Evolutionary conservation across 1,139 yeast species (phyloP), one percentile per base, ranked within the genome.

Genomic region (Wickerhamomyces sp.): DNA sequence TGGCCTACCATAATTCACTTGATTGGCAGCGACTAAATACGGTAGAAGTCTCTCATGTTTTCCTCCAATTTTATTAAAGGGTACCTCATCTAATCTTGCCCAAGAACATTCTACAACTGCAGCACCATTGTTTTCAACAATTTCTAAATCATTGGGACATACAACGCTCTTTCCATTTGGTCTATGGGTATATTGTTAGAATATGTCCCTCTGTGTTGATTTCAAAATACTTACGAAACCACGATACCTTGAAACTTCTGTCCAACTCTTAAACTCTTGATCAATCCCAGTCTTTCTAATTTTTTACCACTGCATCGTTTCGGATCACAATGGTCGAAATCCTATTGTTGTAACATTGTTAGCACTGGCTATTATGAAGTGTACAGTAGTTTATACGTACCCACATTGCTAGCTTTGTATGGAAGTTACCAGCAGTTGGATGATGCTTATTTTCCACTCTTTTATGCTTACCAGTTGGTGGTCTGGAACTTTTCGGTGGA

Each of bases 71-170:
- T 86, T 88, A 52, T 75, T 71, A 65, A 93, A 93, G 2, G 99
- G 99, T n/a, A 93, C 81, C 63, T 93, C 99, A 46, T 90, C 96
- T 26, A 94, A 65, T 50, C 98, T 71, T 0, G 99, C 99, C 99
- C 99, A 93, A 2, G 97, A 90, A 66, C 98, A 93, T 63, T 93
- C 99, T 2, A 93, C 99, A 9, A 93, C 99, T 0, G 99, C 96
- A 11, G 91, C 94, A 33, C 99, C 99, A 44, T 72, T 66, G 38
- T 73, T 72, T 58, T 86, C 96, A 0, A 91, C 95, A 18, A 88
- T 73, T 45, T 79, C 88, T 37, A 68, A 61, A 64, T 93, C 99
- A 54, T 87, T 73, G 0, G 99, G 99, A 64, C 96, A 89, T 2
- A 93, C 97, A 1, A 90, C 94, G 4, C 80, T 76, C 58, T 82